Evolutionary conservation across 352 stramenopile genomes (phyloP).

Genomic region (Phytophthora ohioensis): DNA sequence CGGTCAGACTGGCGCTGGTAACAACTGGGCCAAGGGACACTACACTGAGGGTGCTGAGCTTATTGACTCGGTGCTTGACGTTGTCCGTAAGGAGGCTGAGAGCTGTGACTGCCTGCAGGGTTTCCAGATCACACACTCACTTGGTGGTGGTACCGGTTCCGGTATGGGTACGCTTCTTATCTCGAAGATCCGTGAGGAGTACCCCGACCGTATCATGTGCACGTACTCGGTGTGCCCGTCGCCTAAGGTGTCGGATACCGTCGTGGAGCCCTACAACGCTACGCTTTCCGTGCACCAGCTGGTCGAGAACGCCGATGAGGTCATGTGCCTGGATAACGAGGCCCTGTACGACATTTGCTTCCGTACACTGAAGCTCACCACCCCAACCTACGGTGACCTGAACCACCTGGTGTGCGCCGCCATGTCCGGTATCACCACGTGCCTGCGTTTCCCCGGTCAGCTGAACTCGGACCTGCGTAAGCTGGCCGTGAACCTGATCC

Average conservation of each 20-base stretch:
- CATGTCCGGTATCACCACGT: slow-evolving; percentile 99
- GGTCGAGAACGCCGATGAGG: slow-evolving; percentile 99
- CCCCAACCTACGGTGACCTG: slow-evolving; percentile 98
- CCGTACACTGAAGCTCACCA: slow-evolving; percentile 99
- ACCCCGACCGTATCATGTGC: slow-evolving; percentile 99
- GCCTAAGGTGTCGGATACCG: slow-evolving; percentile 98
- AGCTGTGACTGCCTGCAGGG: slow-evolving; percentile 98
- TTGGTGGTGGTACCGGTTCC: slow-evolving; percentile 98
- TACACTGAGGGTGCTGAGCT: slow-evolving; percentile 99
- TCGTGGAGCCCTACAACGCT: slow-evolving; percentile 99
- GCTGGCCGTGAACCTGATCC: slow-evolving; percentile 98
- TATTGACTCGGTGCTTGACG: slow-evolving; percentile 98
- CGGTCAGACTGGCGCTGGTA: slow-evolving; percentile 97
- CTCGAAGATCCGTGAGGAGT: slow-evolving; percentile 99
- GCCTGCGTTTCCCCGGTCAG: slow-evolving; percentile 98
- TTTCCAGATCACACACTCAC: slow-evolving; percentile 99
- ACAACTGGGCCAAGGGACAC: slow-evolving; percentile 99
- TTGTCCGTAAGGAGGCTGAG: slow-evolving; percentile 98
- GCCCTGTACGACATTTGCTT: slow-evolving; percentile 99
- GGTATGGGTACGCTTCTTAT: slow-evolving; percentile 99
- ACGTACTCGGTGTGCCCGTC: slow-evolving; percentile 99
- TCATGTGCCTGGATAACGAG: slow-evolving; percentile 99
- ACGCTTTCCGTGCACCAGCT: slow-evolving; percentile 99
- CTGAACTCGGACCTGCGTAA: slow-evolving; percentile 99
- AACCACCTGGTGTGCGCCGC: slow-evolving; percentile 99